These are phyloP conservation scores for Talaromyces sp. DNA, from an alignment of 2,329 filamentous ascomycete species.

Conservation along the genomic window DNA sequence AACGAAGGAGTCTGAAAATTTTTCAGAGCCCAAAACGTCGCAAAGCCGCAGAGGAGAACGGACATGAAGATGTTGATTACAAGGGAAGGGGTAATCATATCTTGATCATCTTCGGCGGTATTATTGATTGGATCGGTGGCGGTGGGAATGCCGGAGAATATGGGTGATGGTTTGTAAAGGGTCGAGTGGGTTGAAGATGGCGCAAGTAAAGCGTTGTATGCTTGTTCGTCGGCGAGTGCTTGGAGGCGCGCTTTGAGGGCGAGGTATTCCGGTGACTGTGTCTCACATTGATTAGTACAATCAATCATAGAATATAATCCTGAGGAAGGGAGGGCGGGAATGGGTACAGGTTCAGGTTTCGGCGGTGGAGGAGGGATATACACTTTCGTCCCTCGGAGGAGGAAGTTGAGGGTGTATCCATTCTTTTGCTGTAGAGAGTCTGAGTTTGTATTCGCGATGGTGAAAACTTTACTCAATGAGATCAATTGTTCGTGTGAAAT, in stretches of 20 bases:
- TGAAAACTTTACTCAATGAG: conserved; percentile 29
- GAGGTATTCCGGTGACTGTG: conserved; percentile 62
- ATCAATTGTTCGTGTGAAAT: conserved; percentile 42
- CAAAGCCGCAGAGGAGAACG: conserved; percentile 61
- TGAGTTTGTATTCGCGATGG: too few species aligned
- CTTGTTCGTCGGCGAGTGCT: conserved; percentile 71
- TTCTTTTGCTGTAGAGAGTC: background rate
- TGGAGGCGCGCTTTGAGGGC: conserved; percentile 81
- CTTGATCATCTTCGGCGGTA: conserved; percentile 20
- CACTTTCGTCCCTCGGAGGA: conserved; percentile 66
- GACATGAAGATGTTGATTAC: conserved; percentile 88
- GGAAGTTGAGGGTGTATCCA: conserved; percentile 56
- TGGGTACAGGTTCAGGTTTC: conserved; percentile 68
- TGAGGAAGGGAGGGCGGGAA: background rate
- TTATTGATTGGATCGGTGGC: conserved; percentile 22
- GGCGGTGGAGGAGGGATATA: conserved; percentile 76
- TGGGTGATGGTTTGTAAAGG: conserved; percentile 48
- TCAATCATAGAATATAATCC: too few species aligned
- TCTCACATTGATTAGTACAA: background rate
- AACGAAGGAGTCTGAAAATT: conserved; percentile 33
- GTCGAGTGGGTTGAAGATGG: conserved; percentile 50
- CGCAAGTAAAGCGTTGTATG: conserved; percentile 76
- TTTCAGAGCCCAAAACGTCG: conserved; percentile 41
- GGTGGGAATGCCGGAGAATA: conserved; percentile 50
- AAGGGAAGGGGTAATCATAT: conserved; percentile 48